phyloP scores from a whole-genome alignment of 345 rosid genomes.

The Camelina laxa region DNA sequence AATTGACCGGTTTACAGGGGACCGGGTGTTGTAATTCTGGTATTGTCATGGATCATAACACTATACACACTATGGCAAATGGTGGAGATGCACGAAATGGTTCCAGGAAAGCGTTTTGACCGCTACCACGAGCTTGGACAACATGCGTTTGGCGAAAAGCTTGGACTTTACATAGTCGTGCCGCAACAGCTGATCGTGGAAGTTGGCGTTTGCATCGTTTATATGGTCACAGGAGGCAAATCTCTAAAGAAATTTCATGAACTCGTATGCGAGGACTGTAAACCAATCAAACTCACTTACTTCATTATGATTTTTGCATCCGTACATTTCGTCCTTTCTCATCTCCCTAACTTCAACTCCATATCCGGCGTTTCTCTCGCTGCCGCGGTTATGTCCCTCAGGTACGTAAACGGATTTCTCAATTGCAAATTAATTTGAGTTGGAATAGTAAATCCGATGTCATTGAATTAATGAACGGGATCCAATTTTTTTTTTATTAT shows the following conservation, averaged over 20 bases:
- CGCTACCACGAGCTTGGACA: slow-evolving; percentile 89
- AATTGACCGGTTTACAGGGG: slow-evolving; percentile 53
- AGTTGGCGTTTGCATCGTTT: slow-evolving; percentile 53
- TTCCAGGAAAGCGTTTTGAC: slow-evolving; percentile 73
- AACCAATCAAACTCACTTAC: slow-evolving; percentile 55
- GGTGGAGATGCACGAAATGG: slow-evolving; percentile 95
- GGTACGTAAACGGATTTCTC: too few relatives aligned
- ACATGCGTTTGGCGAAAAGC: slow-evolving; percentile 74
- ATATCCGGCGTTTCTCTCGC: too few relatives aligned
- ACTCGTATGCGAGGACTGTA: slow-evolving; percentile 51
- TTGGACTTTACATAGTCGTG: slow-evolving; percentile 39
- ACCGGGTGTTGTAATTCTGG: slow-evolving; percentile 64
- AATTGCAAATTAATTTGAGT: too few relatives aligned
- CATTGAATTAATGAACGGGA: too few relatives aligned
- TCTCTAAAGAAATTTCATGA: slow-evolving; percentile 67
- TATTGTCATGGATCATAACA: slow-evolving; percentile 77
- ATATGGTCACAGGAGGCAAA: slow-evolving; percentile 81
- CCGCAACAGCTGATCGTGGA: too few relatives aligned
- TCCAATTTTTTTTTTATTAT: too few relatives aligned
- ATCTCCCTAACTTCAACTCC: too few relatives aligned
- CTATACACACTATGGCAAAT: slow-evolving; percentile 85
- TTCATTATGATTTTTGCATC: slow-evolving; percentile 63
- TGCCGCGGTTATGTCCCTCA: too few relatives aligned
- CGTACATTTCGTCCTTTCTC: slow-evolving; percentile 43
- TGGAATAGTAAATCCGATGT: too few relatives aligned